These are phyloP conservation scores for Starmerella vaccinii DNA, from an alignment of 805 yeast genomes.

Conservation along the genomic window DNA sequence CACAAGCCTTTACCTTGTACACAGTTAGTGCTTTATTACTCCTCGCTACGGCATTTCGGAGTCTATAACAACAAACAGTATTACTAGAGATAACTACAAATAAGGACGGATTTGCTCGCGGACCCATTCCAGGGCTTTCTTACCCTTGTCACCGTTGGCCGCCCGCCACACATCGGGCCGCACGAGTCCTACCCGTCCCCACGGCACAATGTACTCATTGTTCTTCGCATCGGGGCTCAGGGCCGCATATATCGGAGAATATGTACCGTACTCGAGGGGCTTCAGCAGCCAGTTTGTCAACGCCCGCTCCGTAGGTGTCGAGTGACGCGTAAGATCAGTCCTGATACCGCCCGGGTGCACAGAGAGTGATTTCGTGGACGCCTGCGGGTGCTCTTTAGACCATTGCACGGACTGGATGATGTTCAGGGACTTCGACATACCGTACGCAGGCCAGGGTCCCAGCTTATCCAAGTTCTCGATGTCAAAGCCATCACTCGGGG, in stretches of 20 bases:
- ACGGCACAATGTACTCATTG: conserved; percentile 36
- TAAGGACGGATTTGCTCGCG: conserved; percentile 4
- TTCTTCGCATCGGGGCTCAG: conserved; percentile 33
- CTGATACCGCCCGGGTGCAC: conserved; percentile 37
- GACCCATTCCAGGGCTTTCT: conserved; percentile 32
- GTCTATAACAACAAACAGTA: too few species aligned
- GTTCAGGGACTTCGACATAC: conserved; percentile 38
- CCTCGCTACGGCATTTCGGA: too few species aligned
- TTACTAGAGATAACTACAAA: neutral
- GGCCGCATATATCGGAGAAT: conserved; percentile 38
- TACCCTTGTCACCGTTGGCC: conserved; percentile 30
- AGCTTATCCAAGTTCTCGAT: conserved; percentile 30
- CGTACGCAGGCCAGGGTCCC: conserved; percentile 26
- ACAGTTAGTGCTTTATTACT: too few species aligned
- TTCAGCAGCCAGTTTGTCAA: conserved; percentile 13
- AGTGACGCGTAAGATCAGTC: conserved; percentile 32
- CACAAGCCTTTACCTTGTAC: too few species aligned
- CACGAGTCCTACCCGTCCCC: conserved; percentile 34
- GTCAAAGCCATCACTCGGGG: conserved; percentile 31
- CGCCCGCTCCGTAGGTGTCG: neutral
- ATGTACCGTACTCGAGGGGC: conserved; percentile 35
- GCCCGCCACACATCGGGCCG: conserved; percentile 34
- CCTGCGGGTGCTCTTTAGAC: conserved; percentile 30
- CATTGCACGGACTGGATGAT: conserved; percentile 34
- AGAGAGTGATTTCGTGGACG: conserved; percentile 30